Base-by-base conservation (phyloP, 2,329 filamentous ascomycete species). In the Aspergillus texensis region DNA sequence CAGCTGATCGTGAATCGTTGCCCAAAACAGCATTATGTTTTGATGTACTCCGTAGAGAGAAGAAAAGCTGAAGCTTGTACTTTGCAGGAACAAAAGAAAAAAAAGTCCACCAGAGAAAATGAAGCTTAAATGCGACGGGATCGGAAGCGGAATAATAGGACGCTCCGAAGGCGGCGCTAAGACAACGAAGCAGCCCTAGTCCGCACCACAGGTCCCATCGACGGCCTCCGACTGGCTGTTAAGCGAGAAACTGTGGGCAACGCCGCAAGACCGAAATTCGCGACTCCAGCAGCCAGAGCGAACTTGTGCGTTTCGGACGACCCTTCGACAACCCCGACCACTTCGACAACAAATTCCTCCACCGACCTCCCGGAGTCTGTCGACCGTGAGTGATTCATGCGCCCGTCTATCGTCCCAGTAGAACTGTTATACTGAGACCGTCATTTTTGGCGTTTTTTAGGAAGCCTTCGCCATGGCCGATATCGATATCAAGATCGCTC, bases 401-500 rank as follows among this genome's bases (percentile, higher is more conserved):
- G 52, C 52, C 52, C 52, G 21, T 55, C 55, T 62, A 66, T 62
- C 58, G 52, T 70, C 32, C 56, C 58, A 64, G 65, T 56, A 50
- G 60, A 43, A 58, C 58, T 54, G 55, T 56, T 58, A 56, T 65
- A 70, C 72, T 75, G 70, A 76, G 66, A 69, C 64, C 67, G 57
- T 67, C 39, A 12, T 53, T 64, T 68, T 70, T 65, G 45, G 50
- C 60, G 50, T 63, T 67, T 70, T 75, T 67, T 79, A 88, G 84
- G 85, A 83, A 82, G 83, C 81, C 83, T 83, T 83, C 86, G 90
- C 83, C 88, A 93, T 93, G 91, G 89, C 90, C 84, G 89, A 92
- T 86, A 89, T 91, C 84, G 85, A 89, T 79, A 89, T 94, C 84
- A 89, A 90, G 85, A 85, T 89, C 82, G 91, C 91, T 80, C 87